Conservation (phyloP, 345 rosid genomes). For the Euclidium syriacum region DNA sequence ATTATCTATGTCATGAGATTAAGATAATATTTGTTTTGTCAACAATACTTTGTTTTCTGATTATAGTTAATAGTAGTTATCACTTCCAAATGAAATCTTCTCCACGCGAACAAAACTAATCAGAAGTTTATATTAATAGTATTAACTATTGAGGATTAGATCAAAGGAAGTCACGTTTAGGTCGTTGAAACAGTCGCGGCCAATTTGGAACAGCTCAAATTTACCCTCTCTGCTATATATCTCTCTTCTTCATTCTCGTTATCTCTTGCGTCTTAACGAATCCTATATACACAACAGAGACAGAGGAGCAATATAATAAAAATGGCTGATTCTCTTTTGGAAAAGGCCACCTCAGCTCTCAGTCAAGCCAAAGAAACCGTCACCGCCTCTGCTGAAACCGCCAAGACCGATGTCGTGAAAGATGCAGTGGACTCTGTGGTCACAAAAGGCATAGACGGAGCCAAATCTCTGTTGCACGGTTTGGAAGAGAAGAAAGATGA, state of each 20-base stretch:
- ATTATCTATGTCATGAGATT: too few species aligned
- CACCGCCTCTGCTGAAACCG: background rate
- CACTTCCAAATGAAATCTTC: constrained; percentile 1
- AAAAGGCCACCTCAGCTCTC: constrained; percentile 26
- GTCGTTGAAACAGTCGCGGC: constrained; percentile 8
- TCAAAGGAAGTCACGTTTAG: background rate
- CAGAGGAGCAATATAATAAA: background rate
- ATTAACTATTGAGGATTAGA: background rate
- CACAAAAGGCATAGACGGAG: constrained; percentile 30
- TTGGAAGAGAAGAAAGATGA: constrained; percentile 32
- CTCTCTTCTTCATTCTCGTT: background rate
- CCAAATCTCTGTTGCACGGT: constrained; percentile 19
- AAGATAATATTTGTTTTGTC: too few species aligned
- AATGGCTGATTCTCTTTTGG: constrained; percentile 18
- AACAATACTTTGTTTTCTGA: background rate
- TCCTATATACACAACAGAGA: background rate
- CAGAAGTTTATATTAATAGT: background rate
- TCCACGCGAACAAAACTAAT: constrained; percentile 14
- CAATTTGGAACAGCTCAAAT: constrained; percentile 4
- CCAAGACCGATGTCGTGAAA: constrained; percentile 10
- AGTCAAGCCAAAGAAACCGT: constrained; percentile 10
- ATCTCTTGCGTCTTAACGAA: constrained; percentile 9
- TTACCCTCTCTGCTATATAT: background rate
- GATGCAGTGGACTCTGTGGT: constrained; percentile 24
- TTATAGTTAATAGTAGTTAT: constrained; percentile 1